Evolutionary conservation across 768 basidiomycete species (phyloP).

Genomic region (Pleurotus ostreatus): DNA sequence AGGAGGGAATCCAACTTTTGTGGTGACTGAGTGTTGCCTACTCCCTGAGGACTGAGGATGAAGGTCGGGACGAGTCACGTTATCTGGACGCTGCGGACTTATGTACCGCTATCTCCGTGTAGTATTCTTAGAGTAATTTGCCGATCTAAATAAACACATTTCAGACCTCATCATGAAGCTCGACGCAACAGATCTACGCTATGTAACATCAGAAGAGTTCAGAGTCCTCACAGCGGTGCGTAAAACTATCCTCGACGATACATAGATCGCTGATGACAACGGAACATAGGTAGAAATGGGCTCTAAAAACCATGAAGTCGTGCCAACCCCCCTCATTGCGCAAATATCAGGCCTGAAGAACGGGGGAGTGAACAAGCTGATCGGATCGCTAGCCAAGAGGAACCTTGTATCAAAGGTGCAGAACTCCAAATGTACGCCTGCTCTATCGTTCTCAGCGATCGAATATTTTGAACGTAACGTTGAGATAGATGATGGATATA

Average conservation of each 20-base stretch:
- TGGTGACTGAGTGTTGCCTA: no score
- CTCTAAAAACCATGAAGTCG: constrained; percentile 96
- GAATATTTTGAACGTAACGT: constrained; percentile 5
- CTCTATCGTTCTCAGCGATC: constrained; percentile 1
- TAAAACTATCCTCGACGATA: neutral
- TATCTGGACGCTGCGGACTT: no score
- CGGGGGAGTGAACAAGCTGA: constrained; percentile 90
- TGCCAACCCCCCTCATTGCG: constrained; percentile 83
- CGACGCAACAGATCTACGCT: constrained; percentile 91
- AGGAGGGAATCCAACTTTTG: no score
- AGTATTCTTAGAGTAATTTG: neutral
- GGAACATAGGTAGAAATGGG: constrained; percentile 86
- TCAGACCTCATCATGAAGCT: constrained; percentile 65
- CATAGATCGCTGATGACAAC: neutral
- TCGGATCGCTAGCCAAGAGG: constrained; percentile 88
- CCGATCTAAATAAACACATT: neutral
- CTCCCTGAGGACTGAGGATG: no score
- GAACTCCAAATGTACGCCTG: constrained; percentile 78
- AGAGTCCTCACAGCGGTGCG: constrained; percentile 90
- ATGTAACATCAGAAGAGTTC: constrained; percentile 90
- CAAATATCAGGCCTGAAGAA: constrained; percentile 91
- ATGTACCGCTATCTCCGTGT: neutral
- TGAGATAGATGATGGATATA: constrained; percentile 86
- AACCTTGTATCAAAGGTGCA: constrained; percentile 87
- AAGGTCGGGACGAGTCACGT: no score